Base-by-base conservation (phyloP, 352 stramenopile genomes). In the Pythium dissotocum region DNA sequence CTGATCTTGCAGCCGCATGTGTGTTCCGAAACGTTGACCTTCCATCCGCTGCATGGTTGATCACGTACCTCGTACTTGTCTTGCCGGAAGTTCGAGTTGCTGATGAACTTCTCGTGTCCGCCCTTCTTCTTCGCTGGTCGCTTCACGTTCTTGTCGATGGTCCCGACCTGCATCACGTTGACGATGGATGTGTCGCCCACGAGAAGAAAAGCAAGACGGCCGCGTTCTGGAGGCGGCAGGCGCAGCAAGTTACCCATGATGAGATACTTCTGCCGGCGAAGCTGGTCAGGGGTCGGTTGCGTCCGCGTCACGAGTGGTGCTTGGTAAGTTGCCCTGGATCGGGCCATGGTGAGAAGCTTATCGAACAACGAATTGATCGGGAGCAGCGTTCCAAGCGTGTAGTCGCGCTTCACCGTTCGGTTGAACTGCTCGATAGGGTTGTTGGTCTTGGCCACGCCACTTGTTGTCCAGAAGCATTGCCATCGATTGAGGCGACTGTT, bases 371-470 rank as follows among this genome's bases (percentile, higher is more conserved):
- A 14, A 14, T 55, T 55, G 26, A 55, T 32, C 12, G 21, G 48
- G 4, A 44, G 18, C 12, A 42, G 30, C 16, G 9, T 42, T 5
- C 51, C 9, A 14, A 33, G 53, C 4, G 54, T 60, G 35, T 49
- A 60, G n/a, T 28, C 18, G 0, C 54, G 33, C 54, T 60, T 60
- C 6, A 60, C 6, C 9, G 10, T 6, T 5, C 24, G 6, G 26
- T 57, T 57, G 28, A 57, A 40, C 26, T 57, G 51, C 14, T 77
- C 70, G 21, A 70, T 35, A 1, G 65, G 65, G 30, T 73, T 71
- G 48, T 72, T 77, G 3, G 65, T 71, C 14, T 52, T 73, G 0
- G 66, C 59, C n/a, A 53, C 60, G 0, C 58, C 62, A 2, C 24
- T 13, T 24, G 58, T 40, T 6, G 62, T 67, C 2, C 54, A 33